Evolutionary conservation across 2,329 filamentous ascomycete species (phyloP).

Genomic region (Fonsecaea nubica): DNA sequence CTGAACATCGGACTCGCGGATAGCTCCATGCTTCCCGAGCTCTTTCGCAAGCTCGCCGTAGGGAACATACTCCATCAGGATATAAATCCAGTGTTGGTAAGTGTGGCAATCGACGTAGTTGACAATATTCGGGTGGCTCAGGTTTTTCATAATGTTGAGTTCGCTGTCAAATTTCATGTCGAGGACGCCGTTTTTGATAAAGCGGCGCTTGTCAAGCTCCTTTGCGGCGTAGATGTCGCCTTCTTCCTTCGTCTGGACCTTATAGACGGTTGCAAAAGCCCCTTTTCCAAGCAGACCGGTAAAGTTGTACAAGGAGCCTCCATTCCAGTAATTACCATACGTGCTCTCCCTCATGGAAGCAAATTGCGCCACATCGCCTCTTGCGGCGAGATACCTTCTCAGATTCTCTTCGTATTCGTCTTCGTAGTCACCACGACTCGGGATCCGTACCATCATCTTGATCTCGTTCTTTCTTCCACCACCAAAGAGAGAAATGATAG

Average conservation of each 20-base stretch:
- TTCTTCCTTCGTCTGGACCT: constrained; percentile 82
- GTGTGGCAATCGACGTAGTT: constrained; percentile 89
- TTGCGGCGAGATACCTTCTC: constrained; percentile 65
- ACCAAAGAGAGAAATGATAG: constrained; percentile 71
- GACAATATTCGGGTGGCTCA: constrained; percentile 88
- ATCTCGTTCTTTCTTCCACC: constrained; percentile 66
- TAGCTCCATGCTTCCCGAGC: constrained; percentile 65
- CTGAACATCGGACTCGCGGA: constrained; percentile 73
- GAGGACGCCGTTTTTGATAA: constrained; percentile 88
- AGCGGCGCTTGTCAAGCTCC: constrained; percentile 88
- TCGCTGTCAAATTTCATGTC: constrained; percentile 95
- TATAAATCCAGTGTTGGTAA: constrained; percentile 79
- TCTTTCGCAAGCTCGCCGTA: constrained; percentile 82
- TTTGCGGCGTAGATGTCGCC: constrained; percentile 88
- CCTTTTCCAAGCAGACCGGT: constrained; percentile 84
- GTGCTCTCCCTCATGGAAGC: constrained; percentile 48
- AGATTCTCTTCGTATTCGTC: constrained; percentile 73
- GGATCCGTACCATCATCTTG: constrained; percentile 84
- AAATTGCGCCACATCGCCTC: constrained; percentile 41
- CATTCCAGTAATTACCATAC: constrained; percentile 77
- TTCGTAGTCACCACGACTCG: constrained; percentile 73
- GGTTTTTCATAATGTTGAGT: constrained; percentile 89
- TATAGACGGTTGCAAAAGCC: constrained; percentile 92
- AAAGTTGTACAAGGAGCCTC: constrained; percentile 83
- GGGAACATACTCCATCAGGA: constrained; percentile 94